phyloP scores from a whole-genome alignment of 345 rosid species.

The Barbarea vulgaris region DNA sequence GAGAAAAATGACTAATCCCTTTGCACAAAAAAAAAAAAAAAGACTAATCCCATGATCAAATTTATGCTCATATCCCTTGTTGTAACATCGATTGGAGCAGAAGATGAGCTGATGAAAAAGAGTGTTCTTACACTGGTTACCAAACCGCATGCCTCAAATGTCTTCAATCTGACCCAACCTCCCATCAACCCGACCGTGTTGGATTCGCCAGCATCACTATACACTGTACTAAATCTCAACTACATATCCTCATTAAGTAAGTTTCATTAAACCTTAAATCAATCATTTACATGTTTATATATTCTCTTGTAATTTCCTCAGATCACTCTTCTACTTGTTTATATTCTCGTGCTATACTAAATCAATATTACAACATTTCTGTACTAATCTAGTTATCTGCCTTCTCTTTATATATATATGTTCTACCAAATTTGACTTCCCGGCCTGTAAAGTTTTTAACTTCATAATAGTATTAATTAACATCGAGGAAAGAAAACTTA shows the following conservation, averaged over 20 bases:
- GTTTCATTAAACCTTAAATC: neutral
- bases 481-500: no score
- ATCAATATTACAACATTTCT: neutral
- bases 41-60: conserved; percentile 3
- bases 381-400: neutral
- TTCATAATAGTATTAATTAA: neutral
- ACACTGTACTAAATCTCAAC: neutral
- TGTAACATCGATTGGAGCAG: neutral
- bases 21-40: neutral
- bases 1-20: conserved; percentile 5
- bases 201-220: neutral
- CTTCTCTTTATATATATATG: neutral
- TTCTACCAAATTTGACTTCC: neutral
- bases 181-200: neutral
- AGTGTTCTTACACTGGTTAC: neutral
- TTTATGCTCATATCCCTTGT: conserved; percentile 1
- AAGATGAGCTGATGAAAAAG: neutral
- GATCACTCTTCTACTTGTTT: neutral
- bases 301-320: neutral
- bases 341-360: neutral
- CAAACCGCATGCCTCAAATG: neutral
- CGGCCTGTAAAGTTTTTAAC: neutral
- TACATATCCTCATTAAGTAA: neutral
- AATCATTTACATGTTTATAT: neutral
- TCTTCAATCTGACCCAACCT: neutral